Base-by-base conservation (phyloP, 768 basidiomycete species). In the Macrolepiota fuliginosa region DNA sequence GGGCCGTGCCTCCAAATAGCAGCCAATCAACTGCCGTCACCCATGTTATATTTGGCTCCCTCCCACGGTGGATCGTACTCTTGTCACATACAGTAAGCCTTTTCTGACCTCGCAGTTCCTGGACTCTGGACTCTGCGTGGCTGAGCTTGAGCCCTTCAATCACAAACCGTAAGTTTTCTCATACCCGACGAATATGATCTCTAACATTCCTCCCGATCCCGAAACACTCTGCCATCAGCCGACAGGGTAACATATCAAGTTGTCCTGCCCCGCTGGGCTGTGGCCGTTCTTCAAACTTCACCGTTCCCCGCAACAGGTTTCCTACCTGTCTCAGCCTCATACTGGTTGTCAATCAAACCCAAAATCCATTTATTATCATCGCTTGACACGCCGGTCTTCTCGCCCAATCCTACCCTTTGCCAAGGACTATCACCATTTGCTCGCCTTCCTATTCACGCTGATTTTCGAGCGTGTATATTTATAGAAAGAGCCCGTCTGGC, bases 1-100 rank as follows among this genome's bases (percentile, higher is more conserved):
- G 63, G 64, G 63, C 67, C 62, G 68, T 65, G 59, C 52, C 54
- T 66, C 60, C 64, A 73, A 76, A 74, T 74, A 76, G 72, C 72
- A 71, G 49, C 72, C 72, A 75, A 74, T 72, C 55, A 69, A 32
- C 35, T 54, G 19, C 45, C 37, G 54, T 42, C 24, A 49, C 10
- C 22, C 37, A 22, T 32, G 63, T 63, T 72, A 74, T 65, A 67
- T 63, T 66, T 72, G 67, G 45, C 35, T 12, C 19, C 51, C 63
- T 67, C 67, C 59, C 69, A 69, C 65, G 65, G 60, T 54, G 45
- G 60, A 55, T 61, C 59, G 15, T 45, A 54, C 51, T 53, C 29
- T 58, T 45, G 58, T 60, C 59, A 54, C 60, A 55, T 54, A 22
- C 35, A 55, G 54, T 39, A 50, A 37, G 13, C 60, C 22, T 15